Conservation (phyloP, 306 rosid genomes). For the Astragalus membranaceus region DNA sequence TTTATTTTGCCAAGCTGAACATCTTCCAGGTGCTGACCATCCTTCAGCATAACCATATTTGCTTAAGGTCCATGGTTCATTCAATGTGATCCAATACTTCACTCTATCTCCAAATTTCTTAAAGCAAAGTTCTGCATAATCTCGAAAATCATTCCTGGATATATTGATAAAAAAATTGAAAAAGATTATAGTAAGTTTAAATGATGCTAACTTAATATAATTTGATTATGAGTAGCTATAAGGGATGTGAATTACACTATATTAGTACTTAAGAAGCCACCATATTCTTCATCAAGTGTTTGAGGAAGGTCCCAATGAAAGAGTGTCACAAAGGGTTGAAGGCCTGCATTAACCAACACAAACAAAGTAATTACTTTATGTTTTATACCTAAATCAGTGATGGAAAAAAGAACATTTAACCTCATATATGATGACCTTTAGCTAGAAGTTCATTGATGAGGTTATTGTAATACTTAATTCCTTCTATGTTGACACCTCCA, state of each 20-base stretch:
- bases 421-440: too few relatives aligned
- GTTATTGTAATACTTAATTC: conserved; percentile 44
- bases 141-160: conserved; percentile 20
- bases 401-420: background rate
- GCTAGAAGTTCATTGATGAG: conserved; percentile 43
- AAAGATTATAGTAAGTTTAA: background rate
- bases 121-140: conserved; percentile 26
- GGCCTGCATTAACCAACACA: conserved; percentile 4
- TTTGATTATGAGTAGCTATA: background rate
- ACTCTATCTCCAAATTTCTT: conserved; percentile 33
- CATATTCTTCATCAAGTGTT: conserved; percentile 40
- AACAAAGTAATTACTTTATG: background rate
- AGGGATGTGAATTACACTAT: conserved; percentile 35
- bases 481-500: conserved; percentile 46
- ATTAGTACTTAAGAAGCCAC: conserved; percentile 35
- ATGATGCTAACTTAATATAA: background rate
- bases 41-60: conserved; percentile 11
- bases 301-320: conserved; percentile 67
- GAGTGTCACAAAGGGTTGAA: conserved; percentile 40
- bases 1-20: conserved; percentile 34
- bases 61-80: conserved; percentile 19
- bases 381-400: background rate
- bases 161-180: background rate
- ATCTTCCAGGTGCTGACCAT: conserved; percentile 12
- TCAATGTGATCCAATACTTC: conserved; percentile 28